Evolutionary conservation across 2,329 filamentous ascomycete species (phyloP).

Genomic region (Ceratocystis variospora): DNA sequence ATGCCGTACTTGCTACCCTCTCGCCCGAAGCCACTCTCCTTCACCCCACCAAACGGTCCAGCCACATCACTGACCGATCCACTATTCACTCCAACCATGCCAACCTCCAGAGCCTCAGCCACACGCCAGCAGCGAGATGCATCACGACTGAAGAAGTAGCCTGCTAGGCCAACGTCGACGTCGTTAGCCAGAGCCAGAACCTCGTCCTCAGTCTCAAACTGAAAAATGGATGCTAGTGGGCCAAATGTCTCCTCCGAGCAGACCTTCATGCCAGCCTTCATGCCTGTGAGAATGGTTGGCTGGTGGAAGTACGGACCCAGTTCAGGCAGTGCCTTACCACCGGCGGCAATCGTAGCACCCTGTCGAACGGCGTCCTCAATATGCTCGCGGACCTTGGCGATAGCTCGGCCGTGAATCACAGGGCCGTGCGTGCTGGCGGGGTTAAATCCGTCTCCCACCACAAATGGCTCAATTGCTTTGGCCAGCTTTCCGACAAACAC

Average conservation of each 20-base stretch:
- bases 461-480: constrained; percentile 42
- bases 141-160: constrained; percentile 51
- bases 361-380: constrained; percentile 49
- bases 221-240: constrained; percentile 54
- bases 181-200: constrained; percentile 52
- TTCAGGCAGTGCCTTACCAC: constrained; percentile 44
- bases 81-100: constrained; percentile 27
- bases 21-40: constrained; percentile 66
- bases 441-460: constrained; percentile 42
- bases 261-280: constrained; percentile 52
- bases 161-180: constrained; percentile 55
- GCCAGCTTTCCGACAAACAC: constrained; percentile 37
- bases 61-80: constrained; percentile 37
- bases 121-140: constrained; percentile 31
- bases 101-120: constrained; percentile 36
- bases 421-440: constrained; percentile 46
- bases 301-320: constrained; percentile 55
- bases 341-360: constrained; percentile 44
- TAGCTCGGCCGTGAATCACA: constrained; percentile 51
- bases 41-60: constrained; percentile 62
- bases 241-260: constrained; percentile 59
- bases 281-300: constrained; percentile 53
- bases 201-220: constrained; percentile 56
- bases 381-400: constrained; percentile 47
- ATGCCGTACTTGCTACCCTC: constrained; percentile 69